Evolutionary conservation across 768 basidiomycete species (phyloP), one percentile per base, ranked within the genome.

Genomic region (Mycena alexandri): DNA sequence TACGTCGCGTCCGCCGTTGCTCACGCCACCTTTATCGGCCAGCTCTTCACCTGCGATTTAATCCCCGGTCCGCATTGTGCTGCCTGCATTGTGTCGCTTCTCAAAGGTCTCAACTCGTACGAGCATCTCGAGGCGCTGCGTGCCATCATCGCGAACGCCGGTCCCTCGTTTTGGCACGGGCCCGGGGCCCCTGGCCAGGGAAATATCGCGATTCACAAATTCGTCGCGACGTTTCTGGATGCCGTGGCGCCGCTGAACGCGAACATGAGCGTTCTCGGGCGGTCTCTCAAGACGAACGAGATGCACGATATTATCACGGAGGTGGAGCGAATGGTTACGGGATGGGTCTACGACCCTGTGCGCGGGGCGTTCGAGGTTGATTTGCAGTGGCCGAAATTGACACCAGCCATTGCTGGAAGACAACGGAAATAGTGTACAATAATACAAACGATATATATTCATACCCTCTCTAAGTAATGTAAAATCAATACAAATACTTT

Each of bases 51-150:
- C 13, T 33, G 55, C 22, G 68, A 58, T 33, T 65, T 79, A 22
- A 53, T 78, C 17, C 44, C 53, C 22, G 73, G 71, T 4, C 71
- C 67, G 5, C 72, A 76, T 24, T 61, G 63, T 42, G 68, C 69
- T 1, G 41, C 65, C 10, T 78, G 76, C 60, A 56, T 77, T 13
- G 58, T 68, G 5, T 66, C 67, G 42, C 50, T 79, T 2, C 44
- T 78, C 14, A 65, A 68, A 52, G 70, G 74, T n/a, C 73, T 74
- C 54, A 65, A 46, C 44, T 69, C 75, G 19, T 62, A 74, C n/a
- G 75, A 79, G 43, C 76, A 79, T 47, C 62, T 79, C 24, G 66
- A 71, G n/a, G 73, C 72, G 6, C 42, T 76, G 13, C 71, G 70
- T 36, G 60, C 63, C 16, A 57, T 79, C 55, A 25, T 78, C 21